These are phyloP conservation scores for Talaromyces pinophilus DNA, from an alignment of 2,329 filamentous ascomycete species.

Conservation along the genomic window DNA sequence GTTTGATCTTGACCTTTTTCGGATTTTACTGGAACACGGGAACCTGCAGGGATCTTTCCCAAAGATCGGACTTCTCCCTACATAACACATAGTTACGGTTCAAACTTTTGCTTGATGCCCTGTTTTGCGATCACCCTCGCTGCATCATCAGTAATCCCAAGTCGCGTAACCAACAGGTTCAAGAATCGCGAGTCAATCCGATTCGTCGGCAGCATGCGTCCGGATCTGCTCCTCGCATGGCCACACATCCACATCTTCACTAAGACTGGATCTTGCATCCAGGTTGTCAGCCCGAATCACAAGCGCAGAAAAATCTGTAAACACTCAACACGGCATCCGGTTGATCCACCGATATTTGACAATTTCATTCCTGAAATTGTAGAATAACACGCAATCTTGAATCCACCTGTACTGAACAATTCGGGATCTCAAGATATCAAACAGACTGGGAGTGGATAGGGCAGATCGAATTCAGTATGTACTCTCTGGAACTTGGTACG, in stretches of 20 bases:
- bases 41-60: neutral
- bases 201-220: neutral
- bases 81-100: neutral
- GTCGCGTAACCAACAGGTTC: neutral
- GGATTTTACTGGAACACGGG: neutral
- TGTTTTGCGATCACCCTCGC: neutral
- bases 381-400: neutral
- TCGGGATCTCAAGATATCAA: neutral
- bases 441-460: neutral
- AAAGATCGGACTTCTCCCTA: neutral
- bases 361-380: neutral
- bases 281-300: neutral
- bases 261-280: slow-evolving; percentile 1
- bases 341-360: neutral
- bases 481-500: neutral
- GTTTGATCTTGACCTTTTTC: neutral
- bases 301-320: neutral
- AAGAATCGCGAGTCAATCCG: neutral
- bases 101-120: neutral
- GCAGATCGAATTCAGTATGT: slow-evolving; percentile 2
- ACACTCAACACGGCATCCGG: neutral
- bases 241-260: neutral
- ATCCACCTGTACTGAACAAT: neutral
- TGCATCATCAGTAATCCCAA: neutral
- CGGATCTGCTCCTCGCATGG: slow-evolving; percentile 7